Percentiles rank a stretch among this genome's conserved stretches.
phyloP scores from a whole-genome alignment of 2,329 filamentous ascomycete species.

The Nemania sp. region DNA sequence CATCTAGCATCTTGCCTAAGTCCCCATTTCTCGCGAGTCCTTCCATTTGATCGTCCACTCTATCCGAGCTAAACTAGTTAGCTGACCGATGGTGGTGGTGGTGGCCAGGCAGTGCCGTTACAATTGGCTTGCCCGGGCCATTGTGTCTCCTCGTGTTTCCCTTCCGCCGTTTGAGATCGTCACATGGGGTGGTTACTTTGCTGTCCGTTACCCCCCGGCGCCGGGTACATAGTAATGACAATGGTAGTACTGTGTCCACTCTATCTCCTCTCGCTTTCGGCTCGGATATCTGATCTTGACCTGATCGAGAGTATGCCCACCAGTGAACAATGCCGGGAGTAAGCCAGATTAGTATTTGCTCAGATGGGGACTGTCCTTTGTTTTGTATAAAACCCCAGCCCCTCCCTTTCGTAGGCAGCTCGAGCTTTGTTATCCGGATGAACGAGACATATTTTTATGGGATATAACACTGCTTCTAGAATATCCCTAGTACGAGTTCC shows the following conservation, averaged over 20 bases:
- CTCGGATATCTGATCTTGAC: background rate
- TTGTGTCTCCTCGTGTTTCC: background rate
- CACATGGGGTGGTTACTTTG: background rate
- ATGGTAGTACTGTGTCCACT: conserved; percentile 2
- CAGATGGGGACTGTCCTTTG: background rate
- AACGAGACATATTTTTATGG: background rate
- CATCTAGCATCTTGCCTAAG: conserved; percentile 19
- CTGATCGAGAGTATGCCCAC: conserved; percentile 1
- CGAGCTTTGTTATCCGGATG: background rate
- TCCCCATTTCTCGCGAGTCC: too few species aligned
- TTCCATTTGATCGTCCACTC: conserved; percentile 4
- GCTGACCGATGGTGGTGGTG: background rate
- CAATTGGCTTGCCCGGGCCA: background rate
- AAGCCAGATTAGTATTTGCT: background rate
- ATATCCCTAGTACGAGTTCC: background rate
- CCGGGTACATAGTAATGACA: background rate
- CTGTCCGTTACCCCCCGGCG: conserved; percentile 10
- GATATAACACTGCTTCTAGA: background rate
- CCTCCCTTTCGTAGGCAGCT: background rate
- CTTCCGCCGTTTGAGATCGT: background rate
- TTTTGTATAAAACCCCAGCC: conserved; percentile 3
- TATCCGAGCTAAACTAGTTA: background rate
- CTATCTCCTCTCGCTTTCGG: conserved; percentile 8
- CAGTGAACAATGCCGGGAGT: background rate
- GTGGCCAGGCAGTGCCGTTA: background rate